These are phyloP conservation scores for Mrakiaceae sp. DNA, from an alignment of 1,284 basidiomycete species.

Conservation along the genomic window DNA sequence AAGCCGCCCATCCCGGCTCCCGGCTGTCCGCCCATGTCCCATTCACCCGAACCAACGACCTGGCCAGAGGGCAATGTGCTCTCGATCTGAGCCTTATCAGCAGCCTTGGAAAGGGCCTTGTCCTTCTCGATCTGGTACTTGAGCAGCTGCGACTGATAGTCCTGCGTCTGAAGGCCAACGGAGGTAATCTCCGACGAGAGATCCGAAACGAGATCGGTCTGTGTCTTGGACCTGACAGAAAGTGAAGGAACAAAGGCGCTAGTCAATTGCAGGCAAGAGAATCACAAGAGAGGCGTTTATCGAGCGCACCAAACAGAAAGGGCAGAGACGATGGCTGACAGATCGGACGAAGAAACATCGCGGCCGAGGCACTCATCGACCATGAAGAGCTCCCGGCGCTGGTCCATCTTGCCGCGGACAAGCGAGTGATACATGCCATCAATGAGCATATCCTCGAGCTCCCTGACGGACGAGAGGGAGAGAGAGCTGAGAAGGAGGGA, in stretches of 20 bases:
- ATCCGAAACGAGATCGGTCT: constrained; percentile 7
- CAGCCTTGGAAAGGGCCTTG: background rate
- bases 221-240: background rate
- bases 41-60: constrained; percentile 2
- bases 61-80: constrained; percentile 15
- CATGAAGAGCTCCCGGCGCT: constrained; percentile 72
- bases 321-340: constrained; percentile 49
- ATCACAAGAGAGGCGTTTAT: background rate
- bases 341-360: constrained; percentile 59
- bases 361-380: constrained; percentile 84
- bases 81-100: background rate
- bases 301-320: constrained; percentile 57
- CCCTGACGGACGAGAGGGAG: constrained; percentile 60
- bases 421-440: constrained; percentile 86
- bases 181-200: constrained; percentile 9
- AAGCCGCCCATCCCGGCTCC: background rate
- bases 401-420: constrained; percentile 79
- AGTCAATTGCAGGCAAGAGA: background rate
- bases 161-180: background rate
- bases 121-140: constrained; percentile 13
- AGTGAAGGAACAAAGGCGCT: constrained; percentile 14
- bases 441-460: constrained; percentile 90
- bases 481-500: constrained; percentile 51
- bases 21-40: background rate
- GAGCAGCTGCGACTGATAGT: constrained; percentile 22